Conservation (phyloP, 352 stramenopile genomes). For the Phytophthora macrochlamydospora region DNA sequence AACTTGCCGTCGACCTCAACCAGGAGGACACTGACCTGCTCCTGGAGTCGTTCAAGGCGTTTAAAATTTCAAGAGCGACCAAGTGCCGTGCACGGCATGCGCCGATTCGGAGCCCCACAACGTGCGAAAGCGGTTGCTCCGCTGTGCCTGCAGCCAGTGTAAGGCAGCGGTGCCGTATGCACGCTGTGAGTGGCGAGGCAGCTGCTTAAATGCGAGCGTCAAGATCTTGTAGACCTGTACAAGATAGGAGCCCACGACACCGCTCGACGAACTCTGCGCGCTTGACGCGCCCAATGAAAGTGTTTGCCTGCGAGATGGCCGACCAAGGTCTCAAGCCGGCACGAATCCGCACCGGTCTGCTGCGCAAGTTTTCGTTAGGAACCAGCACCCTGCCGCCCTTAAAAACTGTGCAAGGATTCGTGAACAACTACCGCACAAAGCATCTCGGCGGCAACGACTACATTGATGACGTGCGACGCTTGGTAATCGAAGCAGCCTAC, state of each 20-base stretch:
- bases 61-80: slow-evolving; percentile 8
- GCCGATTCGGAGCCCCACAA: slow-evolving; percentile 1
- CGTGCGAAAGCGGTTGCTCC: slow-evolving; percentile 7
- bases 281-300: slow-evolving; percentile 1
- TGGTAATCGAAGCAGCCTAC: background rate
- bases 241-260: background rate
- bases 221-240: slow-evolving; percentile 2
- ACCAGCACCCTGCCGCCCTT: slow-evolving; percentile 1
- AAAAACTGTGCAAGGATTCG: slow-evolving; percentile 4
- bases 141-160: slow-evolving; percentile 5
- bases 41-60: background rate
- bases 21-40: background rate
- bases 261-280: background rate
- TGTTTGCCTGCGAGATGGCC: slow-evolving; percentile 1
- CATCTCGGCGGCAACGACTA: background rate
- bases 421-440: slow-evolving; percentile 3
- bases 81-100: slow-evolving; percentile 10
- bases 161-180: slow-evolving; percentile 1
- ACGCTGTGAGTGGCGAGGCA: slow-evolving; percentile 4
- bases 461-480: background rate
- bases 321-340: slow-evolving; percentile 2
- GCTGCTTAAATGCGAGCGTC: slow-evolving; percentile 5
- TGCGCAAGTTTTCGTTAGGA: slow-evolving; percentile 8
- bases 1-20: background rate
- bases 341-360: background rate